Evolutionary conservation across 2,329 filamentous ascomycete species (phyloP), one percentile per base, ranked within the genome.

Genomic region (Metarhizium rileyi): DNA sequence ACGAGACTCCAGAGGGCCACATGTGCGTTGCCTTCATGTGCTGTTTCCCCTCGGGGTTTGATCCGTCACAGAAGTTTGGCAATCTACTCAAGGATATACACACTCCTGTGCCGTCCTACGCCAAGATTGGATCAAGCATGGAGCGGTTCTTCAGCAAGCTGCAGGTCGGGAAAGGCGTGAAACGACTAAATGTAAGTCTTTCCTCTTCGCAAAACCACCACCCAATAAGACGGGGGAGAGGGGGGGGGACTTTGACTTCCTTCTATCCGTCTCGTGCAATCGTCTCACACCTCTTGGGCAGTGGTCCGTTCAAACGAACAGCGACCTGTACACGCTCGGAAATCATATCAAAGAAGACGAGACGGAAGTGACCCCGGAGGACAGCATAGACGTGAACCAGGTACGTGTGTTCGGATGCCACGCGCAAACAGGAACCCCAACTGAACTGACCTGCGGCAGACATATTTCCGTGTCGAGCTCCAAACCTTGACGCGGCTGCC

Each of bases 71-170:
- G 2, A 80, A 80, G 59, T 60, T 80, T 26, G 75, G 74, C 2
- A 68, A 70, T 53, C 55, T 69, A 9, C 59, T 80, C 20, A 61
- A 60, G 41, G 73, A 75, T 22, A 74, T 80, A 10, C 77, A 81
- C 50, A 60, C 51, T 16, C 74, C 74, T 0, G 77, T 80, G 35
- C 77, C 77, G 0, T 65, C 66, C 1, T 80, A 78, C 49, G 70
- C 76, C 16, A 78, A 73, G 62, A 78, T 80, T 26, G 75, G 71
- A 0, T 57, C 64, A 0, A 78, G 75, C 51, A 78, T 80, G 75
- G 76, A 80, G 59, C 66, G 69, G 5, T 78, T 74, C 58, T 79
- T 80, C 52, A 56, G 58, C 3, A 69, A 67, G 44, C 47, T 79
- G 0, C 65, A 73, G 48, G 71, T 71, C 1, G 76, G 75, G 0